Evolutionary conservation across 1,284 basidiomycete genomes (phyloP).

Genomic region (Coniferiporia sulphurascens): DNA sequence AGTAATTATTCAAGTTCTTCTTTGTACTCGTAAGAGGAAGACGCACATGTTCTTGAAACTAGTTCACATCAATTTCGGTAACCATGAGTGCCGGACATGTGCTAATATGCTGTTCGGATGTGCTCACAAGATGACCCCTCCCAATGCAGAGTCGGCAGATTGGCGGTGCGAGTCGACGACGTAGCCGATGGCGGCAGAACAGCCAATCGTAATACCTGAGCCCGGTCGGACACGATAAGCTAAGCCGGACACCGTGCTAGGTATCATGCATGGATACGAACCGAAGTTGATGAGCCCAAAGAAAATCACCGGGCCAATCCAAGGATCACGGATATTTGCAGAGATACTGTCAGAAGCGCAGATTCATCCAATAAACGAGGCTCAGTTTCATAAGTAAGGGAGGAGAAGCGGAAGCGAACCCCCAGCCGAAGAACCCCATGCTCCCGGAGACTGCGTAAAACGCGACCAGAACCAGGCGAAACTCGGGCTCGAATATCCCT

Average conservation of each 20-base stretch:
- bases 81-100: no score
- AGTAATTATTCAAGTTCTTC: no score
- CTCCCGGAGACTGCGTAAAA: constrained; percentile 22
- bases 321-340: constrained; percentile 20
- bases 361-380: background rate
- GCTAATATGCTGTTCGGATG: no score
- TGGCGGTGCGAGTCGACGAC: constrained; percentile 23
- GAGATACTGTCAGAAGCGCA: constrained; percentile 8
- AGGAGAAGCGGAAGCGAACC: constrained; percentile 9
- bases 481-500: constrained; percentile 20
- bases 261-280: background rate
- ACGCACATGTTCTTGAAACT: constrained; percentile 20
- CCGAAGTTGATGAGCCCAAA: constrained; percentile 23
- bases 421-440: constrained; percentile 22
- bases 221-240: no score
- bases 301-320: constrained; percentile 24
- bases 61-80: background rate
- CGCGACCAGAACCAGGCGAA: constrained; percentile 20
- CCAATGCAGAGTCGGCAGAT: constrained; percentile 22
- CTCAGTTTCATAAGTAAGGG: no score
- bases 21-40: background rate
- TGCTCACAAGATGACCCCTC: constrained; percentile 18
- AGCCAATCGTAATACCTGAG: constrained; percentile 20
- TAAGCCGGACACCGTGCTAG: background rate
- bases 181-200: constrained; percentile 22